Base-by-base conservation (phyloP, 306 rosid genomes). In the Quercus dentata region DNA sequence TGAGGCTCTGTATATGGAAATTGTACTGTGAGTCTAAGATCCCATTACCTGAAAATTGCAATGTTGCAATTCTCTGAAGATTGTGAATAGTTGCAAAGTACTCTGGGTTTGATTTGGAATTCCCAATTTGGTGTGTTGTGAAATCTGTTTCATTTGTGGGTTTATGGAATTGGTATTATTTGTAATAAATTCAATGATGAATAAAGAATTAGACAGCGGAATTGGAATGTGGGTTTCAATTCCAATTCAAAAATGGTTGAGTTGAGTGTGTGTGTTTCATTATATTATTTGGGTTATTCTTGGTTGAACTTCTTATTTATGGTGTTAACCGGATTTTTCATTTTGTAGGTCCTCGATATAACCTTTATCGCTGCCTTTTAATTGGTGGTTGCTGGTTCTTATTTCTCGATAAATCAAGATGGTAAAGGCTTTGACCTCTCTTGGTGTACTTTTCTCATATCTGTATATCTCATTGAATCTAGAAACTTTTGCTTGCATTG, bases 361-460 rank as follows among this genome's bases (percentile, higher is more conserved):
- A 54, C 30, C 31, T 74, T 68, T 18, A 15, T 69, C 21, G 56
- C 62, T 49, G 59, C 68, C 52, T 38, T 62, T 52, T 54, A 69
- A n/a, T 72, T 70, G 77, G 71, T 63, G 59, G 71, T 74, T 31
- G 41, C 28, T 11, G 46, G 38, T 54, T 80, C 46, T 57, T 46
- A 35, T 23, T 20, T 77, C 56, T 27, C 21, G 46, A 55, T 55
- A 27, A 49, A 31, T 56, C 85, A 85, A 75, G 83, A 85, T 85
- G 88, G 88, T 85, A 81, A 82, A 21, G 17, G 9, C 25, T 59
- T 69, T 15, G 1, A 1, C 25, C 14, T 4, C 61, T 41, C 67
- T 28, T 31, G 10, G 11, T 3, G 5, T 74, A 65, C 20, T 72
- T 6, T 30, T 6, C 7, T 55, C 44, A n/a, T 49, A 10, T 49